Evolutionary conservation across 306 rosid species (phyloP), one percentile per base, ranked within the genome.

Genomic region (Casuarina equisetifolia): DNA sequence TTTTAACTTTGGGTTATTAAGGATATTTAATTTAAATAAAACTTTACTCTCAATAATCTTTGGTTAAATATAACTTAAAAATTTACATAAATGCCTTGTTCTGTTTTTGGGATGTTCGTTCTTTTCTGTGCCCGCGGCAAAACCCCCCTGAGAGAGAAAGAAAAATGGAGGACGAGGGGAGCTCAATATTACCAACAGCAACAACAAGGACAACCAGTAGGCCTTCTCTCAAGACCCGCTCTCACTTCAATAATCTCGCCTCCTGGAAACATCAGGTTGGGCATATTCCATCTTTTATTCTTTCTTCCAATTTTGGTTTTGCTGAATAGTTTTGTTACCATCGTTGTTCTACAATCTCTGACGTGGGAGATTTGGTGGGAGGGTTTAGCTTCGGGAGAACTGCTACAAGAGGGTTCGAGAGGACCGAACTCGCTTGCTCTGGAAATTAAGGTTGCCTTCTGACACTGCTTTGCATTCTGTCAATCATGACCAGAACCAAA

Each of bases 321-420:
- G 9, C 25, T 2, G 2, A 9, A 39, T 12, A 10, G 11, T 15
- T 11, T 45, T 72, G 9, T 61, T 40, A 39, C 40, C 16, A 20
- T 57, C 5, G 5, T 32, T 11, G 13, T 13, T 71, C 75, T 32
- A 12, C 12, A 17, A 43, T 52, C 42, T 9, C 12, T 74, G 6
- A 74, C 11, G 64, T 49, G 54, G 6, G 36, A 76, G 61, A n/a
- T 17, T 74, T 73, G 68, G 15, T 72, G 13, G 54, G 44, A 2
- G 64, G 32, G 38, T 61, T n/a, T 35, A 93, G 98, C 76, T 93
- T 61, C 86, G 92, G 72, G 96, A 93, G 32, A 91, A 87, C 77
- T 93, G 98, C 82, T 88, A 68, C 88, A 83, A 84, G 75, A 85
- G 97, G 80, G 93, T 87, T 10, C 84, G 89, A 89, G 86, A 91